Conservation (phyloP, 2,329 filamentous ascomycete species). For the Beauveria scarabaeidicola region DNA sequence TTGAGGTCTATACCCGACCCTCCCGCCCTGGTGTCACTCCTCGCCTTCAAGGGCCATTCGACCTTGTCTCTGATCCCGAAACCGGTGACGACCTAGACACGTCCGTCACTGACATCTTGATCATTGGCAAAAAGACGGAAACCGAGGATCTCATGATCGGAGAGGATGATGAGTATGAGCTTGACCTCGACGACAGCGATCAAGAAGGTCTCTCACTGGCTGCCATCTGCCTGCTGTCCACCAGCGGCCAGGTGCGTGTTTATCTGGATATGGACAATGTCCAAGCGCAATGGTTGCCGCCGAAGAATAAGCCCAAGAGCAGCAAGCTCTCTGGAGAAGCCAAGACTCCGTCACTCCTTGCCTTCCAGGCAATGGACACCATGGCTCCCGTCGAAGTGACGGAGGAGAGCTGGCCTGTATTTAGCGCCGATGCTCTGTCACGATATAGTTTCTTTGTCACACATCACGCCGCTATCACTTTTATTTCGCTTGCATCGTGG, state of each 20-base stretch:
- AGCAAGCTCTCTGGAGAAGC: slow-evolving; percentile 29
- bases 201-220: slow-evolving; percentile 52
- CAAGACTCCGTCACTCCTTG: slow-evolving; percentile 42
- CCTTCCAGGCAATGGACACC: slow-evolving; percentile 56
- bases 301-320: slow-evolving; percentile 41
- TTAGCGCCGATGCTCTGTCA: slow-evolving; percentile 52
- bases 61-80: slow-evolving; percentile 45
- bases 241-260: slow-evolving; percentile 51
- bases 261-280: slow-evolving; percentile 55
- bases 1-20: slow-evolving; percentile 50
- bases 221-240: slow-evolving; percentile 51
- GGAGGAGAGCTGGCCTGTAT: slow-evolving; percentile 53
- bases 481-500: slow-evolving; percentile 53
- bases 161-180: slow-evolving; percentile 54
- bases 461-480: slow-evolving; percentile 51
- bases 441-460: slow-evolving; percentile 57
- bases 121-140: slow-evolving; percentile 55
- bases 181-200: slow-evolving; percentile 48
- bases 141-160: slow-evolving; percentile 52
- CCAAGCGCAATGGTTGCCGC: slow-evolving; percentile 58
- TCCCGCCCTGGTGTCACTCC: slow-evolving; percentile 49
- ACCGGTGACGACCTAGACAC: slow-evolving; percentile 49
- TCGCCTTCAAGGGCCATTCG: slow-evolving; percentile 54
- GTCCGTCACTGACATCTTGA: slow-evolving; percentile 52
- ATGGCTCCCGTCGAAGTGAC: slow-evolving; percentile 45